Evolutionary conservation across 2,329 filamentous ascomycete species (phyloP).

Genomic region (Cladosporium austrohemisphaericum): DNA sequence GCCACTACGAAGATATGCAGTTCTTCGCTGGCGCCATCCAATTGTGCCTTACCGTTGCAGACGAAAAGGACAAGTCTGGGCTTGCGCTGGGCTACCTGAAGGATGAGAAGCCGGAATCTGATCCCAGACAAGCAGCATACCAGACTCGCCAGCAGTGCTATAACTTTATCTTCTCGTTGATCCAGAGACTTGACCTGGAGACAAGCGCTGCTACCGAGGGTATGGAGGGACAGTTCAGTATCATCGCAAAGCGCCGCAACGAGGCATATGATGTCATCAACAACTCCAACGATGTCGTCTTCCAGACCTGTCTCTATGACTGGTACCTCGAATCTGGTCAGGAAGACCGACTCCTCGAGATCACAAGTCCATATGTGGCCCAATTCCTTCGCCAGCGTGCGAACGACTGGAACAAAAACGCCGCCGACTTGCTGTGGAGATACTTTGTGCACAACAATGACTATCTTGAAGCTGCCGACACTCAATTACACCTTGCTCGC

Average conservation of each 20-base stretch:
- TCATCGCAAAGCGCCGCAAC: constrained; percentile 71
- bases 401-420: constrained; percentile 59
- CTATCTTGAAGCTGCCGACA: constrained; percentile 82
- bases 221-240: constrained; percentile 72
- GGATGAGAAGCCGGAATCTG: constrained; percentile 69
- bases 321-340: constrained; percentile 89
- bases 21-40: constrained; percentile 92
- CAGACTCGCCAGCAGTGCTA: constrained; percentile 75
- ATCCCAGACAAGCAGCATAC: constrained; percentile 66
- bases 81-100: constrained; percentile 80
- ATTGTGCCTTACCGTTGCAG: constrained; percentile 77
- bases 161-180: constrained; percentile 76
- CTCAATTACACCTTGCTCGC: constrained; percentile 78
- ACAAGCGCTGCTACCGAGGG: constrained; percentile 66
- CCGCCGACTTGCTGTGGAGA: constrained; percentile 87
- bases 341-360: constrained; percentile 79
- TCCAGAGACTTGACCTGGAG: constrained; percentile 70
- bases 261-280: constrained; percentile 93
- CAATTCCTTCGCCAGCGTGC: constrained; percentile 80
- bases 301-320: constrained; percentile 94
- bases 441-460: constrained; percentile 83
- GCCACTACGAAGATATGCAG: constrained; percentile 73
- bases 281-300: constrained; percentile 83
- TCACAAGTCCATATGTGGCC: constrained; percentile 79
- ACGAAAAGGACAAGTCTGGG: constrained; percentile 82